Evolutionary conservation across 148 eudicot species (phyloP).

Genomic region (Rhododendron henanense): DNA sequence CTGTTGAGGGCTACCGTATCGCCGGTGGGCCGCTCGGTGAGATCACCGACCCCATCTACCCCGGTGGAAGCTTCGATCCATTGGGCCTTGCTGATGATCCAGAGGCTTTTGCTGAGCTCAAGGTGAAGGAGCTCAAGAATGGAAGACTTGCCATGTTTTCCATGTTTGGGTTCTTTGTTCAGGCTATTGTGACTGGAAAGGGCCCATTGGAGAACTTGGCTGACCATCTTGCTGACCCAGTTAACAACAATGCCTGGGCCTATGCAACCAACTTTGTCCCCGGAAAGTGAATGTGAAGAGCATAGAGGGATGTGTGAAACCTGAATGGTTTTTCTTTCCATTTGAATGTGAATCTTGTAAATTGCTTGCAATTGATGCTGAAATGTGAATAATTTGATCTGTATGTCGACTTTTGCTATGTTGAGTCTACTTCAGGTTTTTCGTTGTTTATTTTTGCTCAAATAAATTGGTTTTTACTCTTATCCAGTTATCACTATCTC

Average conservation of each 20-base stretch:
- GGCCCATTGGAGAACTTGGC: constrained; percentile 39
- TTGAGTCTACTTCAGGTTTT: too few species aligned
- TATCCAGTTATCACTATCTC: not conserved
- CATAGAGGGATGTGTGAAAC: not conserved
- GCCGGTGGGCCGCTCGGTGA: constrained; percentile 42
- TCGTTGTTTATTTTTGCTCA: not conserved
- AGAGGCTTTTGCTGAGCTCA: constrained; percentile 37
- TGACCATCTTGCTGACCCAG: constrained; percentile 40
- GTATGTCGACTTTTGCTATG: not conserved
- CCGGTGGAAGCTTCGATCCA: constrained; percentile 37
- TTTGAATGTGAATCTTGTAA: not conserved
- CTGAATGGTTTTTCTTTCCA: not conserved
- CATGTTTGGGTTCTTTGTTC: constrained; percentile 37
- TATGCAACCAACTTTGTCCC: constrained; percentile 33
- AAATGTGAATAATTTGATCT: not conserved
- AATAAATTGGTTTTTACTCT: not conserved
- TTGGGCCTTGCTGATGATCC: constrained; percentile 37
- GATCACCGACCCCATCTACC: constrained; percentile 34
- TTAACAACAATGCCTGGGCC: constrained; percentile 41
- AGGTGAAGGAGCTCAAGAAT: constrained; percentile 37
- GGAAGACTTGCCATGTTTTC: constrained; percentile 44
- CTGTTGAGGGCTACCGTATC: constrained; percentile 36
- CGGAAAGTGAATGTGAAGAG: constrained; percentile 19
- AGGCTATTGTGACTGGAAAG: constrained; percentile 40
- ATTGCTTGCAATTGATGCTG: not conserved